Evolutionary conservation across 2,329 filamentous ascomycete genomes (phyloP), one percentile per base, ranked within the genome.

Genomic region (Teratosphaeria viscida): DNA sequence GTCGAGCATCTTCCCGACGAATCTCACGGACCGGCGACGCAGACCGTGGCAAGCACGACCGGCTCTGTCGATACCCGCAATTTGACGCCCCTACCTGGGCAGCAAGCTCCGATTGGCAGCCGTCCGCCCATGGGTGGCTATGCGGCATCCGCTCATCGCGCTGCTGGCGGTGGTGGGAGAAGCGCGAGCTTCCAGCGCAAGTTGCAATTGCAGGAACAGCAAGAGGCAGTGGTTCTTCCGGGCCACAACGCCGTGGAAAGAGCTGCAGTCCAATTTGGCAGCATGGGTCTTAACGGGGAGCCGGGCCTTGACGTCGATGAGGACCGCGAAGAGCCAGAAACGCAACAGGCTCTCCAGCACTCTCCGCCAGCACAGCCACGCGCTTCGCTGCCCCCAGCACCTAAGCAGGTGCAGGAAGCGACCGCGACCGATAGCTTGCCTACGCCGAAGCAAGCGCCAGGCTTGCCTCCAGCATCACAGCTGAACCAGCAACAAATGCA

Each of bases 221-320:
- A 96, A 75, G 94, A 99, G 77, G 90, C 94, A 61, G 94, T 99
- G 49, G 91, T 96, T 65, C 96, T 99, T 92, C 94, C 94, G 54
- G 91, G 90, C 61, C 96, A 96, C 78, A 91, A 94, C 66, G 92
- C 94, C 57, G 88, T 99, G 32, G 92, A 97, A 73, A 87, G 91
- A 68, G 85, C 92, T 65, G 89, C 92, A 56, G 91, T 99, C 55
- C 92, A 97, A 72, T 99, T 99, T 73, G 94, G 94, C 64, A 95
- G 92, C 73, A 90, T 99, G 80, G 95, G 88, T 71, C 76, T 99
- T 69, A 92, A 89, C 71, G 91, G 86, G 57, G 88, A 92, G 55
- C 72, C 72, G 19, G 88, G 91, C 58, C 73, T 79, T 32, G 92
- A 96, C 69, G 89, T 96, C 63, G 94, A 97, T 71, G 91, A 92